These are phyloP conservation scores for Phaeosphaeriaceae sp. DNA, from an alignment of 2,329 filamentous ascomycete genomes.

Conservation along the genomic window DNA sequence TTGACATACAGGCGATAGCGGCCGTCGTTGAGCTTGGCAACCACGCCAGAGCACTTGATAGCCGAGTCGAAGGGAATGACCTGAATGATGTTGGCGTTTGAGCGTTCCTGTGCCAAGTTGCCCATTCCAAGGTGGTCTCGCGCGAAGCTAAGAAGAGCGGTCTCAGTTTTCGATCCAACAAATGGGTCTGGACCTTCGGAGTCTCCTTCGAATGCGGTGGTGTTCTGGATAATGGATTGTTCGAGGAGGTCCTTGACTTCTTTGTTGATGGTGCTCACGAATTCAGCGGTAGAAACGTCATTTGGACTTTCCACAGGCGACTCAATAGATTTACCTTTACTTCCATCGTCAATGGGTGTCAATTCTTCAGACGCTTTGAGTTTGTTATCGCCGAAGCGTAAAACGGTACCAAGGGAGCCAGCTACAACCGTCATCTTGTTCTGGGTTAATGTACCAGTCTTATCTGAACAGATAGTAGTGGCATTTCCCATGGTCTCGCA, in stretches of 20 bases:
- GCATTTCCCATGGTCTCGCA: constrained; percentile 77
- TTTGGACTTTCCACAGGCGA: constrained; percentile 50
- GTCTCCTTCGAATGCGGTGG: constrained; percentile 51
- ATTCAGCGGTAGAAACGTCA: constrained; percentile 61
- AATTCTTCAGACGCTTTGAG: constrained; percentile 28
- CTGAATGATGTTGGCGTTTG: constrained; percentile 65
- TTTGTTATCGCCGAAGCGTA: constrained; percentile 60
- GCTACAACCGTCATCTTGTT: constrained; percentile 69
- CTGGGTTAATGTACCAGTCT: constrained; percentile 50
- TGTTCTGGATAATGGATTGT: constrained; percentile 59
- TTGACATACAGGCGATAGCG: constrained; percentile 64
- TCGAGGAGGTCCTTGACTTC: constrained; percentile 64
- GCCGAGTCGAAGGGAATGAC: constrained; percentile 67
- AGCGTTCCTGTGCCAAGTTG: constrained; percentile 65
- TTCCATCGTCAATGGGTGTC: constrained; percentile 30
- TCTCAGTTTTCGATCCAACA: constrained; percentile 79
- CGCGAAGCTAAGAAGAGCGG: constrained; percentile 73
- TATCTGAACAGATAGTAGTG: constrained; percentile 77
- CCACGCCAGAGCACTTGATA: constrained; percentile 73
- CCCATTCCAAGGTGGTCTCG: constrained; percentile 70
- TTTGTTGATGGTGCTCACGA: constrained; percentile 58
- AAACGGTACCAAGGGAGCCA: constrained; percentile 67
- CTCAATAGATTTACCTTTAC: constrained; percentile 41
- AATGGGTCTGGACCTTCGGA: constrained; percentile 59
- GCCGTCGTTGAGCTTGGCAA: constrained; percentile 62